These are phyloP conservation scores for Astrothelium subdiscretum DNA, from an alignment of 495 filamentous ascomycete genomes.

Conservation along the genomic window DNA sequence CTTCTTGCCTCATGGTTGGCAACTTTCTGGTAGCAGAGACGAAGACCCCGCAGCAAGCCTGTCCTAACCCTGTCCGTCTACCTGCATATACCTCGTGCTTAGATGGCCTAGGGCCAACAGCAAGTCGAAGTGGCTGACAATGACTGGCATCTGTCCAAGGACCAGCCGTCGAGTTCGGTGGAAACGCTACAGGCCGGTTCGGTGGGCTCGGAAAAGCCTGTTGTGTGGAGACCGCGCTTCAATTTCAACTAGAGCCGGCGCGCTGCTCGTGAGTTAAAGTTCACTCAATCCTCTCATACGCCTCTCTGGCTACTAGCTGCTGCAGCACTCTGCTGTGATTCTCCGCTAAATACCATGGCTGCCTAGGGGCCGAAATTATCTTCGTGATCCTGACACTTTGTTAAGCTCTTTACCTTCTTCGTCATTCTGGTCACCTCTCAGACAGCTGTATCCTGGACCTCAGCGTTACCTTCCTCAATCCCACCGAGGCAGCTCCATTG, in stretches of 20 bases:
- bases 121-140: slow-evolving; percentile 1
- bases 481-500: not conserved
- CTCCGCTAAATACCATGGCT: not conserved
- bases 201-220: slow-evolving; percentile 1
- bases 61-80: slow-evolving; percentile 2
- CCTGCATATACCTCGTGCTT: slow-evolving; percentile 2
- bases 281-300: not conserved
- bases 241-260: not conserved
- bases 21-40: not conserved
- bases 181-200: not conserved
- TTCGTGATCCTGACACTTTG: not conserved
- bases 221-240: not conserved
- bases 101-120: slow-evolving; percentile 2
- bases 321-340: not conserved
- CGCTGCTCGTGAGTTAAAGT: not conserved
- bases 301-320: not conserved
- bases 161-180: not conserved
- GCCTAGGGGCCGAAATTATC: not conserved
- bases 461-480: not conserved
- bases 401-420: not conserved
- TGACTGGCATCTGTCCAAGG: not conserved
- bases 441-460: not conserved
- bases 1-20: slow-evolving; percentile 1
- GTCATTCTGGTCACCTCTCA: not conserved
- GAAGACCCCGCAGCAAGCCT: not conserved